Evolutionary conservation across 192 early-diverging fungal species (phyloP).

Genomic region (Podila horticola): DNA sequence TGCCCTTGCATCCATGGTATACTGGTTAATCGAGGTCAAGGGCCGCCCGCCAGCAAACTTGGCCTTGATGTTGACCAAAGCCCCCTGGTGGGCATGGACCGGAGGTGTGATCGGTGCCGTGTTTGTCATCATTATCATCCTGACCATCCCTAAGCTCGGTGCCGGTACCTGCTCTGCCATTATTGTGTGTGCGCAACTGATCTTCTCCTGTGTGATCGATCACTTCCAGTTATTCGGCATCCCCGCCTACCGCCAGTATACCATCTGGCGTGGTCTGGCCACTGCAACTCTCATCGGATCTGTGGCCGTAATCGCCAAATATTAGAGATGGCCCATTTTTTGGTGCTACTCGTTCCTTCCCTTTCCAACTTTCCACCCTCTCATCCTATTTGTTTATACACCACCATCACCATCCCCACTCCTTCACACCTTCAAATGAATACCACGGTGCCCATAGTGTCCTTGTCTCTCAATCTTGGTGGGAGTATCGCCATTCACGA

Average conservation of each 20-base stretch:
- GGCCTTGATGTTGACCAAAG: conserved; percentile 26
- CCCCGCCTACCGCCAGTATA: conserved; percentile 39
- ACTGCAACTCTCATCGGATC: conserved; percentile 57
- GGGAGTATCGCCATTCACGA: too few relatives aligned
- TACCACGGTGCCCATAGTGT: too few relatives aligned
- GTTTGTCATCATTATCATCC: conserved; percentile 63
- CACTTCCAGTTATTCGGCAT: conserved; percentile 63
- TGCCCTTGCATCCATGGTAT: conserved; percentile 31
- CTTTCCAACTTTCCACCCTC: neutral
- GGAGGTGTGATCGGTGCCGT: conserved; percentile 56
- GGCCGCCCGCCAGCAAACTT: conserved; percentile 40
- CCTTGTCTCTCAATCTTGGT: too few relatives aligned
- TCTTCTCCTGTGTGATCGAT: conserved; percentile 62
- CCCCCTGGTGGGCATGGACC: conserved; percentile 62
- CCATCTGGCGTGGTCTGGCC: conserved; percentile 56
- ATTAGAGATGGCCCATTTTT: conserved; percentile 12
- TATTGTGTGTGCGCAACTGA: conserved; percentile 60
- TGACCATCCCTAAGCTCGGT: conserved; percentile 62
- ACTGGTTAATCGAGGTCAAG: conserved; percentile 44
- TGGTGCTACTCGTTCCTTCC: neutral
- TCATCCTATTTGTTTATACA: neutral
- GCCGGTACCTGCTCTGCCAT: conserved; percentile 61
- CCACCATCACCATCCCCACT: too few relatives aligned
- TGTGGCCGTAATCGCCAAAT: conserved; percentile 56
- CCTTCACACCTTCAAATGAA: too few relatives aligned